Percentiles rank a stretch among this genome's conserved stretches.
Conservation (phyloP, 1,284 basidiomycete genomes). For the Clitocybe nebularis region DNA sequence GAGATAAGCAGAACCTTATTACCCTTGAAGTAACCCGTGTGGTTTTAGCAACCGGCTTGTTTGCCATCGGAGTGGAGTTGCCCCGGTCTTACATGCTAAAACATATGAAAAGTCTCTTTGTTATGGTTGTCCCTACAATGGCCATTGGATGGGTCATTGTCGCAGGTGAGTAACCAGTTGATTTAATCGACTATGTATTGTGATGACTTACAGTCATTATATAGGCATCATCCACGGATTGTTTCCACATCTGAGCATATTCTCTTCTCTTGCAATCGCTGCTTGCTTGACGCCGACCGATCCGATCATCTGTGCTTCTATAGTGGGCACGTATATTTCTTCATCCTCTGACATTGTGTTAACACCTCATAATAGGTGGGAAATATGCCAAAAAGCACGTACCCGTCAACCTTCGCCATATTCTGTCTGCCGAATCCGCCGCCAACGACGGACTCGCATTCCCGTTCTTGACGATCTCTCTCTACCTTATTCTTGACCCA, state of each 20-base stretch:
- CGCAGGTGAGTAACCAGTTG: constrained; percentile 41
- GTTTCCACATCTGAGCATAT: constrained; percentile 65
- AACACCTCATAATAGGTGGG: constrained; percentile 54
- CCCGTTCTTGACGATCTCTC: constrained; percentile 85
- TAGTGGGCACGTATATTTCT: constrained; percentile 40
- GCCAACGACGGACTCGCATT: constrained; percentile 81
- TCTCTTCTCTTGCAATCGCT: constrained; percentile 79
- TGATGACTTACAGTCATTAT: background rate
- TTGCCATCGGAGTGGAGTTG: constrained; percentile 70
- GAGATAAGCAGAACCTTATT: constrained; percentile 46
- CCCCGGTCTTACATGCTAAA: constrained; percentile 61
- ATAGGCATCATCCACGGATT: constrained; percentile 58
- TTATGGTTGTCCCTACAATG: constrained; percentile 75
- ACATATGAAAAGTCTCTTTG: constrained; percentile 52
- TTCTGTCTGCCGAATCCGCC: constrained; percentile 88
- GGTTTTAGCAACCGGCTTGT: constrained; percentile 64
- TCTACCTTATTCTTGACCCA: constrained; percentile 81
- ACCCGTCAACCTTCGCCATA: constrained; percentile 76
- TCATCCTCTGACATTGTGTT: background rate
- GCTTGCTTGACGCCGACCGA: constrained; percentile 94
- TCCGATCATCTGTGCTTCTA: constrained; percentile 72
- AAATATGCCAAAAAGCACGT: constrained; percentile 89
- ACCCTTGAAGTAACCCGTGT: constrained; percentile 77
- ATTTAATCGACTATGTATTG: background rate
- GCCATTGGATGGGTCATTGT: constrained; percentile 72